Conservation (phyloP, 2,329 filamentous ascomycete genomes). For the Fusarium incarnatum region DNA sequence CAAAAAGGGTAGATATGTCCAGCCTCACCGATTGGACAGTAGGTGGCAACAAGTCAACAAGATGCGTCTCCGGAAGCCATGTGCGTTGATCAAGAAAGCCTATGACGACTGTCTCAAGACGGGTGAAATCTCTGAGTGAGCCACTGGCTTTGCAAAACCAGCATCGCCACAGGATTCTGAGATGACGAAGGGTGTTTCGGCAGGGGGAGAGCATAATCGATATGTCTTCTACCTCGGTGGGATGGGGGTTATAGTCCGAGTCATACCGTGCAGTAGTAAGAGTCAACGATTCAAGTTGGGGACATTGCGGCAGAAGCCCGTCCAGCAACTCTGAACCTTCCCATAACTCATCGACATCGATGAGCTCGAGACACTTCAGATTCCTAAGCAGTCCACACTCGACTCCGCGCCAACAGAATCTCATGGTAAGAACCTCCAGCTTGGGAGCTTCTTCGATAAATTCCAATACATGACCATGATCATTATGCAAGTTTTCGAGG, state of each 20-base stretch:
- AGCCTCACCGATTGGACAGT: too few species aligned
- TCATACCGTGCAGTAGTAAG: neutral
- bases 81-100: too few species aligned
- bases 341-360: neutral
- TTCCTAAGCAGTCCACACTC: neutral
- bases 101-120: neutral
- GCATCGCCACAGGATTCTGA: neutral
- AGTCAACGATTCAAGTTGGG: neutral
- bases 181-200: neutral
- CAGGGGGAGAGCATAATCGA: neutral
- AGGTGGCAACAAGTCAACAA: too few species aligned
- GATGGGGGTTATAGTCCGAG: too few species aligned
- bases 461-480: neutral
- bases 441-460: neutral
- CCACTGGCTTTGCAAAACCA: neutral
- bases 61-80: neutral
- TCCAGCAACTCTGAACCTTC: neutral
- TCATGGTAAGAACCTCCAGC: neutral
- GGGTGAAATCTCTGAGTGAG: neutral
- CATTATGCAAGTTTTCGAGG: neutral
- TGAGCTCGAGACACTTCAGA: neutral
- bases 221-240: neutral
- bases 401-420: neutral
- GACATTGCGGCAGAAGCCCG: neutral
- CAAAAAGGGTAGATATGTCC: too few species aligned